These are phyloP conservation scores for Umbelopsis vinacea DNA, from an alignment of 192 early-diverging fungal species.

Conservation along the genomic window DNA sequence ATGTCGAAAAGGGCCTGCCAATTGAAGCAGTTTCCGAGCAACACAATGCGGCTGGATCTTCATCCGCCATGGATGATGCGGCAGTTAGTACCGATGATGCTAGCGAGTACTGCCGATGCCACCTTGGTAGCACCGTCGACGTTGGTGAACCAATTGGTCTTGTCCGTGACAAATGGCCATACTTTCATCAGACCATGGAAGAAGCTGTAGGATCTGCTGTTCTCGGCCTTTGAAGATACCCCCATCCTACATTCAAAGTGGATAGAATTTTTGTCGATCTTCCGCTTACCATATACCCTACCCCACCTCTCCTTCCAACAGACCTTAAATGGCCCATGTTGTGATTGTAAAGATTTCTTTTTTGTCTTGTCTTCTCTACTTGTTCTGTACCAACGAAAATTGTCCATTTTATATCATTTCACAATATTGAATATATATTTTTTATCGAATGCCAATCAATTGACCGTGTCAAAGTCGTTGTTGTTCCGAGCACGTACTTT, in stretches of 20 bases:
- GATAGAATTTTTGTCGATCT: neutral
- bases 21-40: neutral
- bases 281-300: neutral
- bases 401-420: too few relatives aligned
- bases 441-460: too few relatives aligned
- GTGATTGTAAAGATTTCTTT: too few relatives aligned
- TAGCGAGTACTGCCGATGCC: conserved; percentile 9
- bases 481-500: too few relatives aligned
- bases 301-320: neutral
- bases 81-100: conserved; percentile 11
- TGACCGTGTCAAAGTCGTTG: too few relatives aligned
- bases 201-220: conserved; percentile 33
- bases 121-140: neutral
- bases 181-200: conserved; percentile 35
- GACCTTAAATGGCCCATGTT: too few relatives aligned
- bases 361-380: too few relatives aligned
- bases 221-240: neutral
- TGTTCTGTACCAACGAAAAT: too few relatives aligned
- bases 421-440: too few relatives aligned
- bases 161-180: conserved; percentile 33
- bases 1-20: neutral
- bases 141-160: neutral
- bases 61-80: neutral
- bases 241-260: too few relatives aligned
- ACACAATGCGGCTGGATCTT: conserved; percentile 5